phyloP scores from a whole-genome alignment of 139 green algal genomes.

The Chlamydomonas sphaeroides region DNA sequence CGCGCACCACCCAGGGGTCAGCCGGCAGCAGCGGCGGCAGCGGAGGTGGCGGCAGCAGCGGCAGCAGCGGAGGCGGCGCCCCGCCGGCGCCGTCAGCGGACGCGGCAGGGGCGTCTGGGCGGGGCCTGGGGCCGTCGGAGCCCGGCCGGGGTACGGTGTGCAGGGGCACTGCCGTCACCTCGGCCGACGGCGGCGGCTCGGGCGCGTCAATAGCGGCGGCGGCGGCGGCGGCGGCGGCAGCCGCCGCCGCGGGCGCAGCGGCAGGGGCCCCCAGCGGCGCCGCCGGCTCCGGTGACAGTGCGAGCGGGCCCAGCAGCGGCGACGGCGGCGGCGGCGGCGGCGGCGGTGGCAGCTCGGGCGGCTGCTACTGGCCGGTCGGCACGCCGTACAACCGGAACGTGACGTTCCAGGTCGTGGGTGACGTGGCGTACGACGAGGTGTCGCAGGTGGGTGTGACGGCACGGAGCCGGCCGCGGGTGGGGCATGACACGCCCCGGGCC shows the following conservation, averaged over 20 bases:
- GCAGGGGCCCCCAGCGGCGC: background rate
- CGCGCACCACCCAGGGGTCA: background rate
- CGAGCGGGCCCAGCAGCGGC: no score
- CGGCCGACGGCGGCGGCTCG: background rate
- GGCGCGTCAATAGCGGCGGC: background rate
- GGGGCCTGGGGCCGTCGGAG: no score
- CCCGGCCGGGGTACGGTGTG: no score
- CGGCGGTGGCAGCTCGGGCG: background rate
- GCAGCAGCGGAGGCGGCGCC: background rate
- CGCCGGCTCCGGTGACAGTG: background rate
- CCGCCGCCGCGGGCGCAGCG: no score
- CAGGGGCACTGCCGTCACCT: background rate
- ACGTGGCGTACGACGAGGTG: constrained; percentile 84
- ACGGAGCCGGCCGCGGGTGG: no score
- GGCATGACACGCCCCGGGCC: no score
- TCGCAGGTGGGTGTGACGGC: constrained; percentile 44
- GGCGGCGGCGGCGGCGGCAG: background rate
- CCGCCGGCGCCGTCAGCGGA: background rate
- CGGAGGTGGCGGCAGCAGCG: background rate
- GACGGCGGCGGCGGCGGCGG: background rate
- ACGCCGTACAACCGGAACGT: background rate
- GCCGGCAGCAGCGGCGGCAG: background rate
- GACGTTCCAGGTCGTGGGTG: constrained; percentile 88
- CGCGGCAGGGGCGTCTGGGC: no score
- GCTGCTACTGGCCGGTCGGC: background rate